phyloP scores from a whole-genome alignment of 768 basidiomycete genomes.

The Boletus sp. region DNA sequence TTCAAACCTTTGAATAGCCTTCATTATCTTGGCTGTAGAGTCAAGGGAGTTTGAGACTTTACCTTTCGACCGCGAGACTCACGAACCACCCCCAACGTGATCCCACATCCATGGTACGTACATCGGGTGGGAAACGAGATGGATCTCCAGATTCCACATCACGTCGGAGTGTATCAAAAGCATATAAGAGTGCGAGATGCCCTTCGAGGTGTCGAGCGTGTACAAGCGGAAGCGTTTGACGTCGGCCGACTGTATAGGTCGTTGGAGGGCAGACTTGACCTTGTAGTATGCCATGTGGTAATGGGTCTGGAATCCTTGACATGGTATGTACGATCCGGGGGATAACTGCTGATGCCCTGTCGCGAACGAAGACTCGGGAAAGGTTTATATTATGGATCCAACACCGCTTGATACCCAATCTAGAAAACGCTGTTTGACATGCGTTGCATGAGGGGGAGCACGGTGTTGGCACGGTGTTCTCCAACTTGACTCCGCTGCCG shows the following conservation, averaged over 20 bases:
- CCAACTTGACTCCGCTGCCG: too few species aligned
- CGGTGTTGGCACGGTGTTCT: too few species aligned
- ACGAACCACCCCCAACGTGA: conserved; percentile 38
- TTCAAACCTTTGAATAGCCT: conserved; percentile 27
- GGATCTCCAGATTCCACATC: conserved; percentile 15
- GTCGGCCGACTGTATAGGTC: not conserved
- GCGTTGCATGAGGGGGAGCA: not conserved
- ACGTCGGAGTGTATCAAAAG: conserved; percentile 23
- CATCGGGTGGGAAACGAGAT: conserved; percentile 11
- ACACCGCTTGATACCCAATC: not conserved
- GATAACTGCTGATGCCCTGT: not conserved
- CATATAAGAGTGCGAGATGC: conserved; percentile 28
- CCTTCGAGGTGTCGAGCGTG: conserved; percentile 21
- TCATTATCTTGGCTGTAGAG: not conserved
- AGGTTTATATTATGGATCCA: too few species aligned
- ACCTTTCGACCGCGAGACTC: conserved; percentile 35
- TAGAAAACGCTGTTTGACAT: not conserved
- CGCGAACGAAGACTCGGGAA: not conserved
- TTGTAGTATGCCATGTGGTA: not conserved
- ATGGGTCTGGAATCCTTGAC: not conserved
- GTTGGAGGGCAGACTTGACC: not conserved
- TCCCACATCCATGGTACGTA: conserved; percentile 12
- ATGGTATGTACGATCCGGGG: not conserved
- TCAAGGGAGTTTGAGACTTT: not conserved
- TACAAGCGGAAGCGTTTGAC: conserved; percentile 12